These are phyloP conservation scores for Conticribra weissflogii DNA, from an alignment of 108 stramenopile genomes.

Conservation along the genomic window DNA sequence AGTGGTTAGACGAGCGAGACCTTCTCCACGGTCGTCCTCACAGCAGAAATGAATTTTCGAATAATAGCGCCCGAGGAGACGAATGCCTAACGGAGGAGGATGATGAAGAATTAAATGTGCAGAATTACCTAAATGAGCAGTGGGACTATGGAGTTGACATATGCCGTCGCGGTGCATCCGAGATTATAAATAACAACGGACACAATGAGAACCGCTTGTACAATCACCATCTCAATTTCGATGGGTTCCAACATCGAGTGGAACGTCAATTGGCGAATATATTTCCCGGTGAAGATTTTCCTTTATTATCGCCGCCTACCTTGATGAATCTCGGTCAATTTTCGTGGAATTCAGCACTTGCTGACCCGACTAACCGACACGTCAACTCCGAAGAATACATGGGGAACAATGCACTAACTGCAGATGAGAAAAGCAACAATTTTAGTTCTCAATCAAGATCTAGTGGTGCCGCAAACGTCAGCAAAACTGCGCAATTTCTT, in stretches of 20 bases:
- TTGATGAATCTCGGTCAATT: background rate
- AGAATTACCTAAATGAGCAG: constrained; percentile 5
- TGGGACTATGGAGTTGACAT: constrained; percentile 8
- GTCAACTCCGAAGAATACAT: background rate
- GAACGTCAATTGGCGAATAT: constrained; percentile 6
- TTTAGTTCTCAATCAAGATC: no score
- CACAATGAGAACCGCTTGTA: background rate
- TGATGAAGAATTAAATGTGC: background rate
- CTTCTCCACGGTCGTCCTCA: background rate
- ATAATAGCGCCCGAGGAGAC: no score
- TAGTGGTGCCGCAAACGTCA: constrained; percentile 1
- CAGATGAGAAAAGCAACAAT: background rate
- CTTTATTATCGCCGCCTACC: background rate
- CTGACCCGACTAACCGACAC: background rate
- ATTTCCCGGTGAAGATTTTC: constrained; percentile 5
- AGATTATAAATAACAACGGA: constrained; percentile 2
- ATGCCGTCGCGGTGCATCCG: background rate
- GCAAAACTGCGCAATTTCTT: constrained; percentile 42
- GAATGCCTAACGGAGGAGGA: no score
- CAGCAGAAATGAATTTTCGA: background rate
- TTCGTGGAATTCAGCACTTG: background rate
- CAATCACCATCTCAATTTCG: constrained; percentile 6
- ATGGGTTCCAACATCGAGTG: constrained; percentile 28
- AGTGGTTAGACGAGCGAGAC: background rate
- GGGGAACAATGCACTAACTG: background rate